Conservation (phyloP, 2,329 filamentous ascomycete genomes). For the Calonectria multiphialidica region DNA sequence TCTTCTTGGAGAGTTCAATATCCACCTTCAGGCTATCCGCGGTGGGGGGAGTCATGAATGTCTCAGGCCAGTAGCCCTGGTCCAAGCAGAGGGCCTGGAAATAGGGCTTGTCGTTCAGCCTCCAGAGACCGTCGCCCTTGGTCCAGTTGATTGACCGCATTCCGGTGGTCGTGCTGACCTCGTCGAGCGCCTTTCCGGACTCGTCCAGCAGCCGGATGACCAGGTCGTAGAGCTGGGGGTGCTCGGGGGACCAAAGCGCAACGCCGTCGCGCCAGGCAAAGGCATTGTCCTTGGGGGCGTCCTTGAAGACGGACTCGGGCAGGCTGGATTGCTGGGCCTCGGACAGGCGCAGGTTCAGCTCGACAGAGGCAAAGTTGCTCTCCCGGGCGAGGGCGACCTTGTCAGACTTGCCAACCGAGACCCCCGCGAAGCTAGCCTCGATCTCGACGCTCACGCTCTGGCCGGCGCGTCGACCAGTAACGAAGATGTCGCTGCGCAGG, state of each 20-base stretch:
- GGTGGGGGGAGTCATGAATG: conserved; percentile 69
- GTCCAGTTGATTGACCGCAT: conserved; percentile 72
- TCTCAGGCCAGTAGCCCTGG: conserved; percentile 74
- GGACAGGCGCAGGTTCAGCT: conserved; percentile 62
- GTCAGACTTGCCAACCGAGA: conserved; percentile 57
- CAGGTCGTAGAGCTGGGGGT: conserved; percentile 68
- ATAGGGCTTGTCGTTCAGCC: conserved; percentile 68
- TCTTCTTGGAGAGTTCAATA: conserved; percentile 67
- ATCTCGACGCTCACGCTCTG: conserved; percentile 64
- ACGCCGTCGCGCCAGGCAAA: conserved; percentile 64
- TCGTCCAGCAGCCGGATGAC: conserved; percentile 63
- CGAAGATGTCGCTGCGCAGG: conserved; percentile 62
- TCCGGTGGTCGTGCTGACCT: conserved; percentile 70
- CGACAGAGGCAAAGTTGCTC: conserved; percentile 59
- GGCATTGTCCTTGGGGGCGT: conserved; percentile 51
- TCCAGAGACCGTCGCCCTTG: conserved; percentile 68
- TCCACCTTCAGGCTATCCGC: conserved; percentile 60
- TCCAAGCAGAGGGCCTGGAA: conserved; percentile 72
- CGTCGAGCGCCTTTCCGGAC: conserved; percentile 59
- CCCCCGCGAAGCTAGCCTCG: conserved; percentile 63
- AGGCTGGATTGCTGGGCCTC: conserved; percentile 55
- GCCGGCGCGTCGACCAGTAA: conserved; percentile 62
- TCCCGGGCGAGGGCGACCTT: conserved; percentile 61
- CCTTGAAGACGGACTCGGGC: conserved; percentile 48
- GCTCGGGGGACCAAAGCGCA: conserved; percentile 73